These are phyloP conservation scores for Cymbidium sinense DNA, from an alignment of 106 monocot species.

Conservation along the genomic window DNA sequence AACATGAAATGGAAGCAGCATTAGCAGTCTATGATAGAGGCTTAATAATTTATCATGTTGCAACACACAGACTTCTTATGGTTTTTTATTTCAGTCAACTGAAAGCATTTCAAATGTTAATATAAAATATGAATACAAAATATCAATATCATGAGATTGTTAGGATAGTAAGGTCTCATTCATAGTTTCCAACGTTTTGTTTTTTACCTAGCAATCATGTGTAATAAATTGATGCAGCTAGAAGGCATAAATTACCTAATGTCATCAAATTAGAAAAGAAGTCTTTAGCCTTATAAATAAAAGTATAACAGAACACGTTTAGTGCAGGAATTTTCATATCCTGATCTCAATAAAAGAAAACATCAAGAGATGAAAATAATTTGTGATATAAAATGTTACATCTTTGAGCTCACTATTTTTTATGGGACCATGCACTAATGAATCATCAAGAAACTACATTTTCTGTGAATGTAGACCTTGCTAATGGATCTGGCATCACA, in stretches of 20 bases:
- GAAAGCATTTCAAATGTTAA: background rate
- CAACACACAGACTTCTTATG: background rate
- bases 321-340: background rate
- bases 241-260: background rate
- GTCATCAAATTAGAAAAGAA: background rate
- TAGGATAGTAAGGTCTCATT: background rate
- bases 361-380: background rate
- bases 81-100: background rate
- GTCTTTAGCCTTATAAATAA: background rate
- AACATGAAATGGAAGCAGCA: background rate
- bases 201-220: background rate
- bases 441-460: constrained; percentile 1
- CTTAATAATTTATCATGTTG: background rate
- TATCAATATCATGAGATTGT: background rate
- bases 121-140: background rate
- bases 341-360: background rate
- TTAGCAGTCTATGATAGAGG: background rate
- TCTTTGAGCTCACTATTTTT: background rate
- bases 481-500: background rate
- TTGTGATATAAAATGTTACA: background rate
- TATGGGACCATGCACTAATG: background rate
- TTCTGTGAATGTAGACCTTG: background rate
- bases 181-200: background rate
- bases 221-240: background rate
- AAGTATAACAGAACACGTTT: background rate